Base-by-base conservation (phyloP, 306 rosid species). In the Hippophae tibetana region DNA sequence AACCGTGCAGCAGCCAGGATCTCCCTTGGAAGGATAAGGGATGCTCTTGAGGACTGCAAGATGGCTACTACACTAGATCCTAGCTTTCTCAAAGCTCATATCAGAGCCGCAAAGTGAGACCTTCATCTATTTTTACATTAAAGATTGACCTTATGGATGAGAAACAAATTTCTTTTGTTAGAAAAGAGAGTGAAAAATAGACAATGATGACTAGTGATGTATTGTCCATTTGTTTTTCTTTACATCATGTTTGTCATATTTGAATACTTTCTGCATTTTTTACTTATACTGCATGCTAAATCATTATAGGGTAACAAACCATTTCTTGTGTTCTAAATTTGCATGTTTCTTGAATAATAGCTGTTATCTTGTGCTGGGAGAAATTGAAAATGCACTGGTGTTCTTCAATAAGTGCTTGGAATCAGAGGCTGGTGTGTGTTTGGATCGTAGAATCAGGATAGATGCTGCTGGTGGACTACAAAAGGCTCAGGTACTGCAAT, bases 321-420 rank as follows among this genome's bases (percentile, higher is more conserved):
- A 7, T 47, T 59, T 7, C 18, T 13, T 68, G 47, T 31, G 42
- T 13, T 64, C 43, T 45, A 49, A 45, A 5, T 31, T 23, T 79
- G 57, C 55, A 64, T 75, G 59, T 69, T 42, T 52, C 46, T 58
- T 60, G 62, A 46, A 9, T 63, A 26, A 47, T 78, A 92, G 98
- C 47, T 87, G 89, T 59, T 82, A 85, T 78, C 98, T 92, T 85
- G 74, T 79, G 77, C 87, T 92, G 5, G 98, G 98, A 62, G 95
- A 83, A 62, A 63, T 79, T 46, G 93, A 85, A 57, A 70, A 73
- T 74, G 93, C 95, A 54, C 54, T 48, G 74, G 73, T 54, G 56
- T 74, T 55, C 74, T 87, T 74, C 48, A 85, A 46, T 42, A 79
- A 74, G 79, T 85, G 86, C 76, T 54, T 82, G 74, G 93, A 83